Conservation (phyloP, 495 filamentous ascomycete genomes). For the Penicillium canariense region DNA sequence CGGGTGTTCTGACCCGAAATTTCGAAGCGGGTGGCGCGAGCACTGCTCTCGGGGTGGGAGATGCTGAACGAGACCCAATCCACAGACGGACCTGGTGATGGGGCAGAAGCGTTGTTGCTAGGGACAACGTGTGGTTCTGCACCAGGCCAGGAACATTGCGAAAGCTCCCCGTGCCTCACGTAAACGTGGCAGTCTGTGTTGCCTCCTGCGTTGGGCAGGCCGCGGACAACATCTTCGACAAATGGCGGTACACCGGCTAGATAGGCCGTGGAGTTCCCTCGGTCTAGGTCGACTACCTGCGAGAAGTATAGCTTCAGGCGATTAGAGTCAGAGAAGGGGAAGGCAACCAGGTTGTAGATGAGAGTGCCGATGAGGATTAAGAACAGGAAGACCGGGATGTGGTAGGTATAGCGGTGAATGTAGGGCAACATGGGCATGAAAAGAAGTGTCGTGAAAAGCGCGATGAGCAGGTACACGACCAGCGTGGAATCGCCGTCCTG, state of each 20-base stretch:
- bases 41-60: constrained; percentile 42
- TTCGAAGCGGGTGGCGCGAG: constrained; percentile 44
- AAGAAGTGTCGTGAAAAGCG: constrained; percentile 64
- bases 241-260: constrained; percentile 72
- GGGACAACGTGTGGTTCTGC: constrained; percentile 55
- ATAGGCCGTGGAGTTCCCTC: constrained; percentile 62
- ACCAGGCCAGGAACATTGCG: constrained; percentile 72
- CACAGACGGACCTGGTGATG: constrained; percentile 31
- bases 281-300: constrained; percentile 77
- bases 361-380: constrained; percentile 71
- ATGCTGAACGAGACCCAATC: constrained; percentile 66
- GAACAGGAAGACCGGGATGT: constrained; percentile 75
- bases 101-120: constrained; percentile 30
- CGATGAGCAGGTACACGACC: constrained; percentile 67
- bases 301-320: constrained; percentile 86
- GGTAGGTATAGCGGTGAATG: constrained; percentile 80
- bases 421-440: constrained; percentile 80
- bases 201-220: constrained; percentile 68
- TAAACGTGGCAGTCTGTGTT: constrained; percentile 31
- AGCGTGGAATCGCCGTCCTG: constrained; percentile 68
- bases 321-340: constrained; percentile 78
- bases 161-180: constrained; percentile 36
- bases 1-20: constrained; percentile 65
- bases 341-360: constrained; percentile 83
- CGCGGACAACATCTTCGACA: constrained; percentile 61